A percentile compares a stretch with the other conserved stretches of the same genome.
These are phyloP conservation scores for Hypoxylon sp. DNA, from an alignment of 2,329 filamentous ascomycete genomes.

Conservation along the genomic window DNA sequence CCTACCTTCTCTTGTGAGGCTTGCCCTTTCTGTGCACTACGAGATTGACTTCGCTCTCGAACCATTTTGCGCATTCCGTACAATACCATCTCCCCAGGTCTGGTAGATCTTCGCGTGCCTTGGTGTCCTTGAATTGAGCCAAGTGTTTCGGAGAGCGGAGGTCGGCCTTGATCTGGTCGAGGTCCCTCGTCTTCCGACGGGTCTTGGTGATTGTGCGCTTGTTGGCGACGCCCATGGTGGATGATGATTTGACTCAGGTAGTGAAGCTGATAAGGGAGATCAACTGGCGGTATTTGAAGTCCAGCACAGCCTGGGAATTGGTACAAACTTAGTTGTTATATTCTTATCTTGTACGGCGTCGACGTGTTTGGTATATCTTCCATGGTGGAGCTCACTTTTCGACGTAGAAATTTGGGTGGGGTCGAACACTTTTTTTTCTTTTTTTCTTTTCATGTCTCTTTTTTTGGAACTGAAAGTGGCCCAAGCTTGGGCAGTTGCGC, in stretches of 20 bases:
- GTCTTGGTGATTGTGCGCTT: conserved; percentile 77
- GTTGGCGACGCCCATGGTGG: conserved; percentile 72
- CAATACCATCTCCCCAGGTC: conserved; percentile 89
- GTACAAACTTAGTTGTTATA: neutral
- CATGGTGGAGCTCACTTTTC: conserved; percentile 26
- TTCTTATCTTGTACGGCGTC: neutral
- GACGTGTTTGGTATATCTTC: neutral
- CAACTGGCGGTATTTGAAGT: too few relatives aligned
- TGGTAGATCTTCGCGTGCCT: conserved; percentile 85
- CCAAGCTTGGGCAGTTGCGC: conserved; percentile 9
- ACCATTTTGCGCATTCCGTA: conserved; percentile 94
- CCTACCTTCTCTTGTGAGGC: conserved; percentile 87
- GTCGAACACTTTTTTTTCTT: conserved; percentile 27
- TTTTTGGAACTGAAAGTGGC: conserved; percentile 1
- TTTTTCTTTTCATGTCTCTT: neutral
- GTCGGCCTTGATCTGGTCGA: conserved; percentile 92
- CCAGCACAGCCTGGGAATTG: too few relatives aligned
- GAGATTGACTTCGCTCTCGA: conserved; percentile 82
- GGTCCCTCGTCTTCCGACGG: conserved; percentile 77
- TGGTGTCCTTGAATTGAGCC: conserved; percentile 77
- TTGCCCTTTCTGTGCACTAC: conserved; percentile 82
- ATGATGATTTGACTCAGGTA: too few relatives aligned
- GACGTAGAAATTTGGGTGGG: conserved; percentile 42
- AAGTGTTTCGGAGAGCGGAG: conserved; percentile 81
- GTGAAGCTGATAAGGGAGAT: neutral